Evolutionary conservation across 169 alveolate genomes (phyloP).

Genomic region (Plasmodium chabaudi): DNA sequence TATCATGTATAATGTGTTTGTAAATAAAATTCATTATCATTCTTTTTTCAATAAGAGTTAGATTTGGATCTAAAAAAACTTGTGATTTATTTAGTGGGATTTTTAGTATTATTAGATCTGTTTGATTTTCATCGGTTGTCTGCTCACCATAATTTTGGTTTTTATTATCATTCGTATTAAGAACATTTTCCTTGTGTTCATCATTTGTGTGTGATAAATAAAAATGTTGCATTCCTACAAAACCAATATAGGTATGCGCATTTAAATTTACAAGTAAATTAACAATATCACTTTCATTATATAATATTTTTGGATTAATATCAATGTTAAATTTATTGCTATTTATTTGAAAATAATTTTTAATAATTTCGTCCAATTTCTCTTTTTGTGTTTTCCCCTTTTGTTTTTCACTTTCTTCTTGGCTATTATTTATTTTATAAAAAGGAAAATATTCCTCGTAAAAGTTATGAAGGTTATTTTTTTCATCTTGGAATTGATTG

Average conservation of each 20-base stretch:
- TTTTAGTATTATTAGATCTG: constrained; percentile 43
- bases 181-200: constrained; percentile 1
- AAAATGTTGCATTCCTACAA: constrained; percentile 61
- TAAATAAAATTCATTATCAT: constrained; percentile 71
- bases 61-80: constrained; percentile 48
- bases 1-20: constrained; percentile 56
- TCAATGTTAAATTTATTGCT: constrained; percentile 56
- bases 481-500: constrained; percentile 49
- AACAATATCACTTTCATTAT: constrained; percentile 54
- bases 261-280: constrained; percentile 27
- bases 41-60: constrained; percentile 59
- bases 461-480: constrained; percentile 28
- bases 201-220: constrained; percentile 27
- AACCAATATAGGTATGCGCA: constrained; percentile 48
- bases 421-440: not conserved
- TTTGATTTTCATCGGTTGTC: constrained; percentile 7
- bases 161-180: not conserved
- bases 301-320: constrained; percentile 55
- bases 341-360: constrained; percentile 45
- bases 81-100: constrained; percentile 66
- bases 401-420: constrained; percentile 9
- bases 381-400: constrained; percentile 12
- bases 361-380: constrained; percentile 23
- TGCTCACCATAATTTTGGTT: constrained; percentile 5
- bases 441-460: constrained; percentile 57